These are phyloP conservation scores for Daldinia decipiens DNA, from an alignment of 495 filamentous ascomycete species.

Conservation along the genomic window DNA sequence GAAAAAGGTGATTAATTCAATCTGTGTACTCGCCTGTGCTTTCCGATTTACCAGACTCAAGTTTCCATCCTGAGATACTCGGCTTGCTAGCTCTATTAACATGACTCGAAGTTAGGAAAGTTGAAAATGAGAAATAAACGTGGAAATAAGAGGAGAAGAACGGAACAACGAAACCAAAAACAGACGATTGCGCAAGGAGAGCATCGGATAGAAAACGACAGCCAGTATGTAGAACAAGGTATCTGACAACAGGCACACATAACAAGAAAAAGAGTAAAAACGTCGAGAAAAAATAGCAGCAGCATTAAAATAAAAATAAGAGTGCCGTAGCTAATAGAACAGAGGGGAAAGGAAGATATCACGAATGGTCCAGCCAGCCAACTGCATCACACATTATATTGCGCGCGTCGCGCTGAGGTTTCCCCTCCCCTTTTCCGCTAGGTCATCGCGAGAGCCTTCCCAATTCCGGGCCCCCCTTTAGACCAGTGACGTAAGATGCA, in stretches of 20 bases:
- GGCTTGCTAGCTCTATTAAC: constrained; percentile 40
- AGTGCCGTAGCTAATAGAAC: constrained; percentile 63
- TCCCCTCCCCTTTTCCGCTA: constrained; percentile 48
- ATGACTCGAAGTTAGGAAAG: constrained; percentile 26
- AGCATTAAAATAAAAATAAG: constrained; percentile 57
- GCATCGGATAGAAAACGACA: constrained; percentile 37
- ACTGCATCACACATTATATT: constrained; percentile 64
- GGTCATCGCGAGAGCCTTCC: constrained; percentile 43
- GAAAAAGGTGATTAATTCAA: constrained; percentile 43
- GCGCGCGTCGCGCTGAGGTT: constrained; percentile 55
- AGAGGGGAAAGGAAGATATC: constrained; percentile 55
- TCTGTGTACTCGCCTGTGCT: constrained; percentile 42
- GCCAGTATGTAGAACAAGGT: constrained; percentile 56
- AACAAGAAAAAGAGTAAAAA: constrained; percentile 35
- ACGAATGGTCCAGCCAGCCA: constrained; percentile 64
- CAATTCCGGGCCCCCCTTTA: constrained; percentile 58
- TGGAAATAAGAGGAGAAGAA: constrained; percentile 28
- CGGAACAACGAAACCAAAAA: constrained; percentile 33
- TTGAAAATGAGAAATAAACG: neutral
- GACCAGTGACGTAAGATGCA: constrained; percentile 57
- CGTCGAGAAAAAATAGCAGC: constrained; percentile 24
- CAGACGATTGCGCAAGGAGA: constrained; percentile 33
- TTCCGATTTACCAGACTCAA: constrained; percentile 36
- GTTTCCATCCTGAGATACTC: constrained; percentile 42
- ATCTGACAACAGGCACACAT: constrained; percentile 42